Base-by-base conservation (phyloP, 2,329 filamentous ascomycete genomes). In the Blastomyces percursus region DNA sequence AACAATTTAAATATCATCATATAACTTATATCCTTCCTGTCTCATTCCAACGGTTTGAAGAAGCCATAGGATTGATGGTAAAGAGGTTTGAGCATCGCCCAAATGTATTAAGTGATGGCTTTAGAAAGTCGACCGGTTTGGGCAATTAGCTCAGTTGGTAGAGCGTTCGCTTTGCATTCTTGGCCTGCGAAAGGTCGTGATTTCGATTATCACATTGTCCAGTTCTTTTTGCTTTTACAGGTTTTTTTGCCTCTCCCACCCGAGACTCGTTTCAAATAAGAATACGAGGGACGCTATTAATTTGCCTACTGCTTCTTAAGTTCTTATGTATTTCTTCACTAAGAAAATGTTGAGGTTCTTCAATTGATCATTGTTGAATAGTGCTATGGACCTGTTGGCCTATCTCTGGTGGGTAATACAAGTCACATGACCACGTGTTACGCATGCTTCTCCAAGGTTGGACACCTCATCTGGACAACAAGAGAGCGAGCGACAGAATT, bases 201-300 rank as follows among this genome's bases (percentile, higher is more conserved):
- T 65, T 65, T 64, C 62, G 64, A 65, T 64, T 65, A 65, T 64
- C 64, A 46, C 64, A 65, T 65, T 63, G 63, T 64, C 64, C 64
- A 50, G 35, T 51, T 59, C 55, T 55, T 56, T 59, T 64, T 63
- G 63, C 59, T 27, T 52, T 14, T 30, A 14, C 14, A 16, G 27
- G 27, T 32, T 3, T n/a, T 32, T 52, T 11, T 16, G 2, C 3
- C 9, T 14, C 19, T 6, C 3, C 50, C 19, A 58, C 51, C 27
- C n/a, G n/a, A 35, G 42, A 32, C 54, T 35, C 40, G 14, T n/a
- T 19, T 62, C 6, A 21, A n/a, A 9, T 14, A 5, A 6, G 44
- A 48, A 48, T 21, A 19, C 9, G 1, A 7, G 19, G n/a, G 7
- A 11, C 44, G 21, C 1, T n/a, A 24, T 48, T n/a, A 48, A 48